phyloP scores from a whole-genome alignment of 2,329 filamentous ascomycete species.

The Phoma sp. region DNA sequence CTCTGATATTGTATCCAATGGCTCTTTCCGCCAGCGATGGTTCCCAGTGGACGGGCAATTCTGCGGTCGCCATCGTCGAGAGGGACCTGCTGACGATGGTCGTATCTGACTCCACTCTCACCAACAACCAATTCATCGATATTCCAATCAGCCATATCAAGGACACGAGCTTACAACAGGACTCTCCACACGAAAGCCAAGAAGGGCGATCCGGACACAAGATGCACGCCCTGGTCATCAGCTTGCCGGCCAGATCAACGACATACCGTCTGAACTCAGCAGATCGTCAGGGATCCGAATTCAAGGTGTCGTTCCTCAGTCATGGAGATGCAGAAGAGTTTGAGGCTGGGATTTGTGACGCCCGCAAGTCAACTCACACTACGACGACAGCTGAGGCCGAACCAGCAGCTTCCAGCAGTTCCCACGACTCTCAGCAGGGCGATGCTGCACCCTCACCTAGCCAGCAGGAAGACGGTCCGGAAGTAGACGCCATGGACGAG shows the following conservation, averaged over 20 bases:
- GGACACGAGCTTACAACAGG: slow-evolving; percentile 9
- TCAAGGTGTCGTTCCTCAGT: slow-evolving; percentile 31
- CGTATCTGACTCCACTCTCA: slow-evolving; percentile 20
- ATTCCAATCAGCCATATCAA: slow-evolving; percentile 35
- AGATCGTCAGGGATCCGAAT: slow-evolving; percentile 19
- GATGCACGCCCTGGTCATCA: slow-evolving; percentile 10
- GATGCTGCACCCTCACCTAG: background rate
- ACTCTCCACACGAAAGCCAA: slow-evolving; percentile 10
- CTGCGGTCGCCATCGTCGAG: slow-evolving; percentile 27
- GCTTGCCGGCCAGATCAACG: slow-evolving; percentile 7
- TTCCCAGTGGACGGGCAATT: slow-evolving; percentile 29
- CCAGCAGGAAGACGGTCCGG: background rate
- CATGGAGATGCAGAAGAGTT: slow-evolving; percentile 31
- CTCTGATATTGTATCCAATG: slow-evolving; percentile 30
- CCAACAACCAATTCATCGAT: slow-evolving; percentile 34
- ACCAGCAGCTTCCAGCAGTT: background rate
- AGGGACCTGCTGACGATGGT: slow-evolving; percentile 31
- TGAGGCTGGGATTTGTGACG: slow-evolving; percentile 3
- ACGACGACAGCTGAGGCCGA: background rate
- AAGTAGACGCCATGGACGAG: background rate
- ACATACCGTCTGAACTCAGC: slow-evolving; percentile 34
- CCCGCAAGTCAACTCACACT: background rate
- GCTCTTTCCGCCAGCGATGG: slow-evolving; percentile 28
- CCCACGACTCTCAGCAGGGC: background rate
- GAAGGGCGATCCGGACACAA: slow-evolving; percentile 10